phyloP scores from a whole-genome alignment of 2,329 filamentous ascomycete genomes.

The Drechslera avenae region DNA sequence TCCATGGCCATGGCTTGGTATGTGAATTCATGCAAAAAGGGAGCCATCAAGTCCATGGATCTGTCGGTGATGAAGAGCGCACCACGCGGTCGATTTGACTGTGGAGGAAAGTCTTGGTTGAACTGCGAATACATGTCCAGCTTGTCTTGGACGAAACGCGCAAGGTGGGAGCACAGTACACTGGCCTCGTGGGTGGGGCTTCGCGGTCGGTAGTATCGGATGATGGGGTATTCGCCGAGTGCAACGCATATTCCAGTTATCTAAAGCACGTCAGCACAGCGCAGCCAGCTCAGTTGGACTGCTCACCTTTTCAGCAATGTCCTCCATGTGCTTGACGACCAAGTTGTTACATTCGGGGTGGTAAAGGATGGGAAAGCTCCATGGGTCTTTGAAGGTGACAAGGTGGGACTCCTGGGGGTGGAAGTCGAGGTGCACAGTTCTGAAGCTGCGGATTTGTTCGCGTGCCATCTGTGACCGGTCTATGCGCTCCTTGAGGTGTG shows the following conservation, averaged over 20 bases:
- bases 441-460: conserved; percentile 78
- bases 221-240: conserved; percentile 90
- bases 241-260: conserved; percentile 87
- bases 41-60: conserved; percentile 88
- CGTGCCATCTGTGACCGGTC: conserved; percentile 72
- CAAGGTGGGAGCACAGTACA: conserved; percentile 85
- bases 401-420: conserved; percentile 90
- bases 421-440: conserved; percentile 85
- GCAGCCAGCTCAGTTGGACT: not conserved
- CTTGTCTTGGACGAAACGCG: conserved; percentile 88
- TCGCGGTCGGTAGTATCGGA: conserved; percentile 84
- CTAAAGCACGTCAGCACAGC: conserved; percentile 51
- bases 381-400: conserved; percentile 89
- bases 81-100: conserved; percentile 76
- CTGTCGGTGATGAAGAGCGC: conserved; percentile 87
- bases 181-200: conserved; percentile 81
- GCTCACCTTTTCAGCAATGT: conserved; percentile 81
- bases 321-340: conserved; percentile 81
- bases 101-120: conserved; percentile 83
- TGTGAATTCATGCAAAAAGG: conserved; percentile 92
- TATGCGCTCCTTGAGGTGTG: conserved; percentile 72
- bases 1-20: conserved; percentile 99
- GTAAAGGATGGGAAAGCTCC: conserved; percentile 91
- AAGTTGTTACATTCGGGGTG: conserved; percentile 88
- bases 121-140: conserved; percentile 86